Evolutionary conservation across 2,329 filamentous ascomycete species (phyloP), one percentile per base, ranked within the genome.

Genomic region (Fusarium gaditjirri): DNA sequence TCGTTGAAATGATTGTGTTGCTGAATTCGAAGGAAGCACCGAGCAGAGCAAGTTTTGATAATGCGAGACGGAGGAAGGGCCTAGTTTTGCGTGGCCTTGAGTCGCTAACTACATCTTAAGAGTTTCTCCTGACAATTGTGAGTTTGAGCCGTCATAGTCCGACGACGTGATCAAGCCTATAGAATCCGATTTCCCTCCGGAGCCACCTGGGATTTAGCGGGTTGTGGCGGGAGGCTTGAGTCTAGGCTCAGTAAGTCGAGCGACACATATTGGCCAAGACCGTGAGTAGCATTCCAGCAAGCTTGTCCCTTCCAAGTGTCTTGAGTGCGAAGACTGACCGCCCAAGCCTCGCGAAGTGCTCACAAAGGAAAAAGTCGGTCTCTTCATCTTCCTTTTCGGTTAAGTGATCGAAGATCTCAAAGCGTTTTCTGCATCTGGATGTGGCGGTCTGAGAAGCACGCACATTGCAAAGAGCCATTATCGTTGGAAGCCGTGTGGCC

Each of bases 221-320:
- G 47, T 39, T 62, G 75, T 77, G 75, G 75, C 75, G 74, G 72
- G 64, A 74, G 75, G 74, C 74, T 77, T 75, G 68, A 71, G 75
- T 76, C 75, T 75, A 71, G 75, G 72, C 75, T 75, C 62, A 46
- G 52, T 65, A 59, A 71, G 43, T 62, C 53, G 61, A 57, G 59
- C 58, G 63, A 71, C 58, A 61, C 61, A 71, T 69, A 53, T 61
- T 65, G 59, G 49, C 50, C 50, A 62, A 61, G 55, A 63, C 56
- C 47, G 63, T 46, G 58, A 49, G n/a, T 46, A 68, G 39, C 75
- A 77, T 77, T 77, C 75, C 74, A 77, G 75, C 47, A 35, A 50
- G 47, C 47, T 14, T 50, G 23, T 50, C 47, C 29, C 47, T 50
- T 35, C 47, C 12, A 23, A 35, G 47, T 33, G 47, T 72, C 59